These are phyloP conservation scores for Chlamydomonas schloesseri DNA, from an alignment of 139 green algal genomes.

Conservation along the genomic window DNA sequence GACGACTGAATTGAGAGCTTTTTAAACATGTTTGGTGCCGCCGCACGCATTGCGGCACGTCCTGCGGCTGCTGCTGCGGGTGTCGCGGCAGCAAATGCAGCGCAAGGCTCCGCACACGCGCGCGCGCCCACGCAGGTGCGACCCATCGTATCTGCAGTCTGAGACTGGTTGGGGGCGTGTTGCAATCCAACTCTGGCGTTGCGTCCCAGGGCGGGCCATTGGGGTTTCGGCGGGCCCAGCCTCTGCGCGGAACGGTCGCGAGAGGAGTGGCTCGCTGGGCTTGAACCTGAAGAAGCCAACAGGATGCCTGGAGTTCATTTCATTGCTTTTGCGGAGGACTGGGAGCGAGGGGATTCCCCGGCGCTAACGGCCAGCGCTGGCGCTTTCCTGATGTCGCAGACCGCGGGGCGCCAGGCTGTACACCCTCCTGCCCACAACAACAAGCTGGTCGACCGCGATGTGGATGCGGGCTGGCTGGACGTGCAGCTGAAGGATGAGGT, in stretches of 20 bases:
- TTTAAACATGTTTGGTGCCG: constrained; percentile 5
- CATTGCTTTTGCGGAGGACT: too few relatives aligned
- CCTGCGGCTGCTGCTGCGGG: constrained; percentile 10
- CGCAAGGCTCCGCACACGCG: background rate
- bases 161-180: background rate
- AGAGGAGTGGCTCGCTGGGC: too few relatives aligned
- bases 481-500: constrained; percentile 9
- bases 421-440: background rate
- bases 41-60: background rate
- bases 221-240: too few relatives aligned
- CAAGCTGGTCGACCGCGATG: constrained; percentile 33
- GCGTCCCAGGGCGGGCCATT: too few relatives aligned
- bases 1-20: background rate
- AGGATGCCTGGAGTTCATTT: too few relatives aligned
- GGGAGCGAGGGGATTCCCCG: too few relatives aligned
- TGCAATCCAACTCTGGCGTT: too few relatives aligned
- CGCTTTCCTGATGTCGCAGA: background rate
- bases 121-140: constrained; percentile 3
- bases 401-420: background rate
- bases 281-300: too few relatives aligned
- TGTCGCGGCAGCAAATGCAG: background rate
- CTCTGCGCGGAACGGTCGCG: too few relatives aligned
- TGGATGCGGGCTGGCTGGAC: constrained; percentile 1
- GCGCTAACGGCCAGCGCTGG: too few relatives aligned
- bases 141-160: too few relatives aligned